These are phyloP conservation scores for Tetrahymena thermophila DNA, from an alignment of 73 alveolate species.

Conservation along the genomic window DNA sequence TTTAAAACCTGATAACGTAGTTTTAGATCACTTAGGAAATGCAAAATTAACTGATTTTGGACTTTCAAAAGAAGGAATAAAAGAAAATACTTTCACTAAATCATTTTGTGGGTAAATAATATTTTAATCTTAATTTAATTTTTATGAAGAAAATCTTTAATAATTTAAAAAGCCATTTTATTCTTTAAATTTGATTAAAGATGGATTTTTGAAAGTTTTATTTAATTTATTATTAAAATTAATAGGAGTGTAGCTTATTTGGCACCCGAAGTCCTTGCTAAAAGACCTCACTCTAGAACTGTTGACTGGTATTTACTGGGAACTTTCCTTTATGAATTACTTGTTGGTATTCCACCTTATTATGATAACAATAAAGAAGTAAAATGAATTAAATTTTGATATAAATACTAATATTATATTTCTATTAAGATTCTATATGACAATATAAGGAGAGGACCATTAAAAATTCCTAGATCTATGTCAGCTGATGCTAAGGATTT, in stretches of 20 bases:
- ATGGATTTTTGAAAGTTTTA: too few species aligned
- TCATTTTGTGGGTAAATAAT: conserved; percentile 78
- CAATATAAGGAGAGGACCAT: conserved; percentile 53
- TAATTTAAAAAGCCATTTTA: too few species aligned
- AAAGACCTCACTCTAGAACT: conserved; percentile 77
- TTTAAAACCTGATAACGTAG: conserved; percentile 95
- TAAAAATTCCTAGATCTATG: conserved; percentile 55
- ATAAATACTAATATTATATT: neutral
- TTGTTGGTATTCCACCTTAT: conserved; percentile 94
- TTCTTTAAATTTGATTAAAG: too few species aligned
- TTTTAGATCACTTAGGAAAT: conserved; percentile 88
- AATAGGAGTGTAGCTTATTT: conserved; percentile 54
- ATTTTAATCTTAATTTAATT: too few species aligned
- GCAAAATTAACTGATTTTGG: conserved; percentile 95
- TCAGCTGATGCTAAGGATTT: conserved; percentile 57
- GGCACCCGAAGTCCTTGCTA: conserved; percentile 80
- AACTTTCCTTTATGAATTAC: conserved; percentile 87
- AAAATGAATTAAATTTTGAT: neutral
- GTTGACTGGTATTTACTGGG: conserved; percentile 96
- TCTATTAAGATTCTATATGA: conserved; percentile 24
- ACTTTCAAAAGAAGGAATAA: conserved; percentile 77
- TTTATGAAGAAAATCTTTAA: too few species aligned
- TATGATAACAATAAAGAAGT: conserved; percentile 80
- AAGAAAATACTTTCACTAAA: conserved; percentile 66
- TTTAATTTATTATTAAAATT: neutral